Evolutionary conservation across 352 stramenopile genomes (phyloP), one percentile per base, ranked within the genome.

Genomic region (Pythium graminicola): DNA sequence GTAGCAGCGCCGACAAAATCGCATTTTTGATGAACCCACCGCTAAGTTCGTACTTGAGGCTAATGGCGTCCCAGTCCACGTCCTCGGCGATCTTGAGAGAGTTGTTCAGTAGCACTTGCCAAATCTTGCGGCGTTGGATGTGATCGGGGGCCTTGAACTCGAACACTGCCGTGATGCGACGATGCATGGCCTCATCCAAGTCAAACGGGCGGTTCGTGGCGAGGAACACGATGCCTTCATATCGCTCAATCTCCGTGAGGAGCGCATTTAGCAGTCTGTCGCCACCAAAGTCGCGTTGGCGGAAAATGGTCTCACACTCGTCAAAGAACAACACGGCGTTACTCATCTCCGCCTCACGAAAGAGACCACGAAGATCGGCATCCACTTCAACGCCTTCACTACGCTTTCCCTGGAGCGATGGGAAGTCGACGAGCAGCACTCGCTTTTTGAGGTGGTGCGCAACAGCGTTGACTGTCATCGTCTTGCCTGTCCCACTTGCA

Each of bases 1-100:
- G 85, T 16, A 95, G 56, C 29, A 94, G 67, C 40, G 83, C 80
- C 29, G 82, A 90, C 11, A 94, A 57, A 49, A 95, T 87, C 29
- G 85, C 83, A 53, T 95, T 95, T 69, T 95, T 93, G 67, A 95
- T 95, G 61, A 95, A 95, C 3, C 83, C 85, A 38, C 85, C 85
- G 50, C 81, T 92, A 24, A 95, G 73, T 36, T 95, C 81, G 58
- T 94, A 95, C 60, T 94, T 91, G 45, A 93, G 62, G 11, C 67
- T 70, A 35, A 95, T 89, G 14, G 78, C 69, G 29, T 93, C 81
- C 79, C 77, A 93, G 53, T 93, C 83, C 27, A 95, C 77, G 42
- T 80, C 73, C n/a, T 71, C 49, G 20, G 70, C 60, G n/a, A 65
- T 76, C 52, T 75, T 63, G 24, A 92, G 57, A 27, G 69, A 57